These are phyloP conservation scores for Diphasiastrum complanatum DNA, from an alignment of 83 land plant species.

Conservation along the genomic window DNA sequence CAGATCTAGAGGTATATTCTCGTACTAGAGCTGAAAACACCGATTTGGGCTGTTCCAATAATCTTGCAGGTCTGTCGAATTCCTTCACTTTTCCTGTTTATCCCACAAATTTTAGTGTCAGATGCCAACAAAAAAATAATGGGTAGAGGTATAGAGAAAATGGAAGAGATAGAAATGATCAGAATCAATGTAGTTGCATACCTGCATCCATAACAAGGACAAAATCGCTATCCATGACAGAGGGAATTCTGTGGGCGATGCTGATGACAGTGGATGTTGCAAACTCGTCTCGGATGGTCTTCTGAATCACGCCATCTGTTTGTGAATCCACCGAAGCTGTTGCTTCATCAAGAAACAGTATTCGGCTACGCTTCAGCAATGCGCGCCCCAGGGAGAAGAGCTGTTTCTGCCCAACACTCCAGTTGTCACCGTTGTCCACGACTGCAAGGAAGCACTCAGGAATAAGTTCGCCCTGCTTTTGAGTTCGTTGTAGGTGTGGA, in stretches of 20 bases:
- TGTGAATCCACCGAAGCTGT: constrained; percentile 35
- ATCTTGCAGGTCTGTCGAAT: no score
- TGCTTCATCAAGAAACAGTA: constrained; percentile 34
- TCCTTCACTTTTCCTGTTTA: no score
- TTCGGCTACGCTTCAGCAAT: constrained; percentile 28
- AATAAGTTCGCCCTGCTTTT: background rate
- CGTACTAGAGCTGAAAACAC: no score
- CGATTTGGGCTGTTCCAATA: no score
- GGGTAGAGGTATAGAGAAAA: no score
- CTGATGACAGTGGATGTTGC: constrained; percentile 19
- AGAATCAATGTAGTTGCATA: no score
- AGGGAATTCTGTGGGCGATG: constrained; percentile 16
- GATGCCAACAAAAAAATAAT: no score
- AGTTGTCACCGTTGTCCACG: constrained; percentile 33
- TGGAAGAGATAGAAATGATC: no score
- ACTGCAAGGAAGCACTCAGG: constrained; percentile 18
- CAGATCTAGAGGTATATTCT: no score
- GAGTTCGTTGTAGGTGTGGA: background rate
- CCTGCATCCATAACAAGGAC: no score
- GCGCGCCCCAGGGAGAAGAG: constrained; percentile 34
- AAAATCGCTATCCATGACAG: constrained; percentile 12
- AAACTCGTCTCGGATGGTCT: constrained; percentile 23
- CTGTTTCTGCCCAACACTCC: constrained; percentile 39
- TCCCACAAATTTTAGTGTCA: no score
- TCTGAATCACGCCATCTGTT: constrained; percentile 30